A percentile compares a stretch with the other conserved stretches of the same genome.
Evolutionary conservation across 768 basidiomycete species (phyloP).

Genomic region (Boletus bicolor): DNA sequence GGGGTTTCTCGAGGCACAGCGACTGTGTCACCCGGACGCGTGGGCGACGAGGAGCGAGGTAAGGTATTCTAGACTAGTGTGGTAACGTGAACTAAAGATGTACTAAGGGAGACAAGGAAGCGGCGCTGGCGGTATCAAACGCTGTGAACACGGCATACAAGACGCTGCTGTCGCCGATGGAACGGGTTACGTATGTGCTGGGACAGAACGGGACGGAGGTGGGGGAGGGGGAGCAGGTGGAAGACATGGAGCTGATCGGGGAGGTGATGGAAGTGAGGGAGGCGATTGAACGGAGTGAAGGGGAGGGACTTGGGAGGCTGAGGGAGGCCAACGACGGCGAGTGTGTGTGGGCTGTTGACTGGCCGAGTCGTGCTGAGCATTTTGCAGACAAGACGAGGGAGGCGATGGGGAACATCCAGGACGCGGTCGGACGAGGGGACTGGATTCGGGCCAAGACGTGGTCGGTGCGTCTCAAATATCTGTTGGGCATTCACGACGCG

Average conservation of each 20-base stretch:
- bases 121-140: slow-evolving; percentile 50
- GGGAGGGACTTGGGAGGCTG: slow-evolving; percentile 51
- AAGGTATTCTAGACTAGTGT: slow-evolving; percentile 12
- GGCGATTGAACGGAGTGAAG: slow-evolving; percentile 56
- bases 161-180: slow-evolving; percentile 66
- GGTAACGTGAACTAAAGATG: slow-evolving; percentile 7
- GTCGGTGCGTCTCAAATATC: slow-evolving; percentile 71
- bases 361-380: not conserved
- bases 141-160: slow-evolving; percentile 82
- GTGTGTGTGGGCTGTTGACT: slow-evolving; percentile 21
- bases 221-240: slow-evolving; percentile 67
- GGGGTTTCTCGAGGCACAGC: slow-evolving; percentile 69
- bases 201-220: slow-evolving; percentile 54
- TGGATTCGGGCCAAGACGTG: slow-evolving; percentile 57
- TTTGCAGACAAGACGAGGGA: slow-evolving; percentile 49
- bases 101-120: slow-evolving; percentile 22
- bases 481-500: slow-evolving; percentile 54
- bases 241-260: slow-evolving; percentile 67
- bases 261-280: slow-evolving; percentile 81
- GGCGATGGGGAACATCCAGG: slow-evolving; percentile 45
- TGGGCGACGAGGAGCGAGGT: slow-evolving; percentile 72
- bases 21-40: slow-evolving; percentile 80
- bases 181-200: slow-evolving; percentile 80
- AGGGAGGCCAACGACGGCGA: slow-evolving; percentile 54
- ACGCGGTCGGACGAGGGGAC: slow-evolving; percentile 46